Conservation (phyloP, 306 rosid genomes). For the Trifolium fragiferum region DNA sequence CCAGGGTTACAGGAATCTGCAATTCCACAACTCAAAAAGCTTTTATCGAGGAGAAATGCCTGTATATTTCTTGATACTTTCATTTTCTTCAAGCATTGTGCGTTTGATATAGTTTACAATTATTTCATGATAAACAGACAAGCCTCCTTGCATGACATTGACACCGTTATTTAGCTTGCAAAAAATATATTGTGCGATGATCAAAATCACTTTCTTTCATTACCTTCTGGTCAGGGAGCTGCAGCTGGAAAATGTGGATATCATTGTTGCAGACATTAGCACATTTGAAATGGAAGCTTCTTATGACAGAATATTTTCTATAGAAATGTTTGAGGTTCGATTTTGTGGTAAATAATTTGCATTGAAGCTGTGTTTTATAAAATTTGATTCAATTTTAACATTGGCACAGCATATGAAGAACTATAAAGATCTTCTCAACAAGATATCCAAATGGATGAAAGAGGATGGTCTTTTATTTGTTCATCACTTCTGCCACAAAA, state of each 20-base stretch:
- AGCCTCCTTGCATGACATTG: neutral
- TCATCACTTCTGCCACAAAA: constrained; percentile 82
- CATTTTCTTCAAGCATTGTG: constrained; percentile 21
- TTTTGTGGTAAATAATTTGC: neutral
- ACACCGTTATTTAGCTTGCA: constrained; percentile 15
- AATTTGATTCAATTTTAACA: constrained; percentile 4
- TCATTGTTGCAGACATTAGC: constrained; percentile 81
- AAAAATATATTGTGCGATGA: constrained; percentile 26
- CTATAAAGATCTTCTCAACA: constrained; percentile 81
- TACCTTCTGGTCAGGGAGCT: constrained; percentile 56
- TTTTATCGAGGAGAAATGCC: constrained; percentile 62
- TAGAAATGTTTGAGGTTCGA: constrained; percentile 92
- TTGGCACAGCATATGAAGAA: constrained; percentile 91
- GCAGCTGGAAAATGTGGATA: constrained; percentile 69
- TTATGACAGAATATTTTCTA: constrained; percentile 81
- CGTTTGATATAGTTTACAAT: constrained; percentile 9
- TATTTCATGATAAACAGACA: neutral
- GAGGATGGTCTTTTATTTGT: constrained; percentile 78
- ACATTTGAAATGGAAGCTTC: constrained; percentile 78
- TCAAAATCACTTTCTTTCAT: constrained; percentile 28
- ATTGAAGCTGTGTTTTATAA: neutral
- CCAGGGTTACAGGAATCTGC: constrained; percentile 87
- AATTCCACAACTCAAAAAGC: constrained; percentile 83
- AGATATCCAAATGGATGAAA: constrained; percentile 91
- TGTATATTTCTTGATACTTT: constrained; percentile 48